Evolutionary conservation across 73 alveolate species (phyloP).

Genomic region (Paramecium sexaurelia): DNA sequence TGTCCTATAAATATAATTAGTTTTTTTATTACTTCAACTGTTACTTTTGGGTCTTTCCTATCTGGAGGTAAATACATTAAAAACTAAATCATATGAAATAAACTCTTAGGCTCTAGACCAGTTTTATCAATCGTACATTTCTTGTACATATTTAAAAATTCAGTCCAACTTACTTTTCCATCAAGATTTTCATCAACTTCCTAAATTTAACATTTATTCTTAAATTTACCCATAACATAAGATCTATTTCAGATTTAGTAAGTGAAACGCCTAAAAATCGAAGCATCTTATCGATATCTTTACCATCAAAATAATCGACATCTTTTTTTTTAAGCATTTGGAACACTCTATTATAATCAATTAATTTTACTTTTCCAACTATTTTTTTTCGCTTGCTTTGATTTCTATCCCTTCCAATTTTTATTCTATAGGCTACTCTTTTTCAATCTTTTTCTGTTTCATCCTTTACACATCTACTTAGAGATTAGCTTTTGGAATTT

Average conservation of each 20-base stretch:
- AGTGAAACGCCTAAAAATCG: conserved; percentile 71
- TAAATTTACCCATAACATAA: conserved; percentile 78
- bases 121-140: conserved; percentile 88
- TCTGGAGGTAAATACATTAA: conserved; percentile 94
- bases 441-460: conserved; percentile 67
- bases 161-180: conserved; percentile 89
- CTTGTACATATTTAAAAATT: conserved; percentile 94
- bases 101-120: conserved; percentile 96
- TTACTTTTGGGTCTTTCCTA: conserved; percentile 13
- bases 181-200: conserved; percentile 97
- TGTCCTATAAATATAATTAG: conserved; percentile 86
- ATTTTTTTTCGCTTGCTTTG: conserved; percentile 57
- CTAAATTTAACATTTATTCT: conserved; percentile 69
- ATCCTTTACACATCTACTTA: conserved; percentile 58
- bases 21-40: conserved; percentile 60
- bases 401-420: conserved; percentile 61
- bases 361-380: conserved; percentile 50
- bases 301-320: conserved; percentile 32
- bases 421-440: conserved; percentile 62
- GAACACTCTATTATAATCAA: conserved; percentile 35
- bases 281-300: conserved; percentile 67
- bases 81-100: conserved; percentile 96
- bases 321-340: conserved; percentile 17
- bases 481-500: conserved; percentile 6
- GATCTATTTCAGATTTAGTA: conserved; percentile 84